A percentile compares a stretch with the other conserved stretches of the same genome.
These are phyloP conservation scores for Lagenaria siceraria DNA, from an alignment of 306 rosid genomes.

Conservation along the genomic window DNA sequence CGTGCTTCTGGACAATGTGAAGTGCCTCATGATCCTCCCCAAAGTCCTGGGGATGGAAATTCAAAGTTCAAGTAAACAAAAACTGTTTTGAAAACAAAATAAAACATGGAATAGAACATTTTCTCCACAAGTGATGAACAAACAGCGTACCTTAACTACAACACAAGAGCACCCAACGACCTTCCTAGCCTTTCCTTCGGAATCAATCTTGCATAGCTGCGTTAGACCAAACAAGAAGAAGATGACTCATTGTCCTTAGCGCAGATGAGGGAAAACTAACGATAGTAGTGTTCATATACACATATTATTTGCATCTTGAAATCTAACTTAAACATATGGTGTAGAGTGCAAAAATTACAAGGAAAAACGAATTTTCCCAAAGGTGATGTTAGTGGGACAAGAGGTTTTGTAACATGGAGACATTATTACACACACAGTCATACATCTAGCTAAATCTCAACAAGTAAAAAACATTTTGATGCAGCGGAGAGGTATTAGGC, in stretches of 20 bases:
- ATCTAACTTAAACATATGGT: neutral
- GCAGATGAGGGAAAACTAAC: neutral
- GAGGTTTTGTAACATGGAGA: neutral
- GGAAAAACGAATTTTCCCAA: neutral
- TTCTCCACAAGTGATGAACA: neutral
- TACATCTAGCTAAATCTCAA: neutral
- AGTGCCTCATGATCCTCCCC: slow-evolving; percentile 37
- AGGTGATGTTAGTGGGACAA: neutral
- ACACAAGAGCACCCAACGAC: slow-evolving; percentile 61
- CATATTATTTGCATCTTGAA: neutral
- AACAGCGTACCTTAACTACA: slow-evolving; percentile 53
- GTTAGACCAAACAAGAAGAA: neutral
- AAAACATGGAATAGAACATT: neutral
- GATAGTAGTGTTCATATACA: no score
- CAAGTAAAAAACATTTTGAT: neutral
- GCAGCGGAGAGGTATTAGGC: no score
- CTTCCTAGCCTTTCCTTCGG: slow-evolving; percentile 76
- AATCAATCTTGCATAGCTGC: slow-evolving; percentile 77
- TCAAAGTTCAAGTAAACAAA: neutral
- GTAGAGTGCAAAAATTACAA: neutral
- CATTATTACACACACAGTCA: neutral
- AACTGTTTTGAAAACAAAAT: neutral
- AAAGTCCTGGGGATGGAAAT: slow-evolving; percentile 20
- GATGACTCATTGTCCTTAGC: neutral
- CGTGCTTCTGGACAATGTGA: slow-evolving; percentile 40